Evolutionary conservation across 768 basidiomycete genomes (phyloP).

Genomic region (Xanthoconium purpureum): DNA sequence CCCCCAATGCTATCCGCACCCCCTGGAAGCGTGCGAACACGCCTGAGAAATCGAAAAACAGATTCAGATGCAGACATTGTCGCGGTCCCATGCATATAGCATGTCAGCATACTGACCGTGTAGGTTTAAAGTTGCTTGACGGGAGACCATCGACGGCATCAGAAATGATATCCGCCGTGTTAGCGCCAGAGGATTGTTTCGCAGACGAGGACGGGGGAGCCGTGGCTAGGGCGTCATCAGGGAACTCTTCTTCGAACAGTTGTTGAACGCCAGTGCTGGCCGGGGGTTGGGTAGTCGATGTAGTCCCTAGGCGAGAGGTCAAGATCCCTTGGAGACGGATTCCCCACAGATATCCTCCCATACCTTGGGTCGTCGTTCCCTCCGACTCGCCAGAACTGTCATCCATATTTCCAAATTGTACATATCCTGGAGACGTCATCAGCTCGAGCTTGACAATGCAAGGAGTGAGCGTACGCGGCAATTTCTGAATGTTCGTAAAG

Average conservation of each 20-base stretch:
- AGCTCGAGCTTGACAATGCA: neutral
- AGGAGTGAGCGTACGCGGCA: conserved; percentile 53
- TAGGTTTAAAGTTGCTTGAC: conserved; percentile 38
- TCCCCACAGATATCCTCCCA: neutral
- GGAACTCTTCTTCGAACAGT: conserved; percentile 36
- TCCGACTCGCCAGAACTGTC: conserved; percentile 11
- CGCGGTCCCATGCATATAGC: neutral
- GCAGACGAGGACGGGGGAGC: conserved; percentile 43
- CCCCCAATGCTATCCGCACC: conserved; percentile 26
- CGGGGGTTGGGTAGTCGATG: conserved; percentile 4
- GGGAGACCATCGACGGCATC: too few relatives aligned
- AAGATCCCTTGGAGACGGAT: neutral
- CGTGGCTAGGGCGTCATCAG: conserved; percentile 56
- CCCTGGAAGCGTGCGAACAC: conserved; percentile 33
- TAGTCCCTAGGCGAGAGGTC: conserved; percentile 2
- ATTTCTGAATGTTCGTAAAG: conserved; percentile 68
- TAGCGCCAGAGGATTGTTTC: neutral
- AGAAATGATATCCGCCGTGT: neutral
- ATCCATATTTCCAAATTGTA: conserved; percentile 58
- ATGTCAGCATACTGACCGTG: conserved; percentile 38
- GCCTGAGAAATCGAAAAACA: conserved; percentile 20
- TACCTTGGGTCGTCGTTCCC: conserved; percentile 29
- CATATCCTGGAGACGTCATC: conserved; percentile 49
- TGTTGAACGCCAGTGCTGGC: neutral
- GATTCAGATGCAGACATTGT: neutral